phyloP scores from a whole-genome alignment of 768 basidiomycete genomes.

The Galerina sulciceps region DNA sequence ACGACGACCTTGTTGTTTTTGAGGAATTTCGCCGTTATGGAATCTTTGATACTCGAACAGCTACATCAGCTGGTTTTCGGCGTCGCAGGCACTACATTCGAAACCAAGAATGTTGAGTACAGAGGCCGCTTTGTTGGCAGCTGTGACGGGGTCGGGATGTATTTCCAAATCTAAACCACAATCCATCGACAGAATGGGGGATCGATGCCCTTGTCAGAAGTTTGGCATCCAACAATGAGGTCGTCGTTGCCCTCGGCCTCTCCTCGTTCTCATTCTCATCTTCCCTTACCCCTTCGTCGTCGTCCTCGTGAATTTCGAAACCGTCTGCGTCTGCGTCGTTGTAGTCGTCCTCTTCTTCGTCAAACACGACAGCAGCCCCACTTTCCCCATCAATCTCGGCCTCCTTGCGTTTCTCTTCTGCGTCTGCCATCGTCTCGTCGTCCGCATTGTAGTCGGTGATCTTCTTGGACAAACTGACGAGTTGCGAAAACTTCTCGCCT shows the following conservation, averaged over 20 bases:
- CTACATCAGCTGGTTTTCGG: slow-evolving; percentile 96
- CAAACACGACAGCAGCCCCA: slow-evolving; percentile 97
- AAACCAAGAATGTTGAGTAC: slow-evolving; percentile 87
- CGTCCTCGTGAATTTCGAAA: slow-evolving; percentile 73
- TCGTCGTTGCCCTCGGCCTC: slow-evolving; percentile 58
- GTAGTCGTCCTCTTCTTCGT: slow-evolving; percentile 79
- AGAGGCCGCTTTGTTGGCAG: slow-evolving; percentile 85
- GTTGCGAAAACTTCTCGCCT: slow-evolving; percentile 79
- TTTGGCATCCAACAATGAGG: slow-evolving; percentile 78
- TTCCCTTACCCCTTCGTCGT: slow-evolving; percentile 49
- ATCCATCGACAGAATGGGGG: slow-evolving; percentile 91
- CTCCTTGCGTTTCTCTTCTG: slow-evolving; percentile 79
- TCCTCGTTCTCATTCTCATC: slow-evolving; percentile 43
- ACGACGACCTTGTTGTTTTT: slow-evolving; percentile 96
- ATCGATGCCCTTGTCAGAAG: slow-evolving; percentile 77
- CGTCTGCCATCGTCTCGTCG: slow-evolving; percentile 79
- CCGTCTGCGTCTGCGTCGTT: slow-evolving; percentile 58
- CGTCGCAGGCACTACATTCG: slow-evolving; percentile 78
- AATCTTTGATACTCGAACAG: slow-evolving; percentile 94
- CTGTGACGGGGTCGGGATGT: slow-evolving; percentile 93
- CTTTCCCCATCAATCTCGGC: slow-evolving; percentile 94
- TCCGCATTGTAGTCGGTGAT: slow-evolving; percentile 94
- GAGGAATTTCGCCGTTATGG: slow-evolving; percentile 85
- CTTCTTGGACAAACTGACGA: slow-evolving; percentile 88
- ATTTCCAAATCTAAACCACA: slow-evolving; percentile 94